Conservation (phyloP, 192 early-diverging fungal genomes). For the Coemansia asiatica region DNA sequence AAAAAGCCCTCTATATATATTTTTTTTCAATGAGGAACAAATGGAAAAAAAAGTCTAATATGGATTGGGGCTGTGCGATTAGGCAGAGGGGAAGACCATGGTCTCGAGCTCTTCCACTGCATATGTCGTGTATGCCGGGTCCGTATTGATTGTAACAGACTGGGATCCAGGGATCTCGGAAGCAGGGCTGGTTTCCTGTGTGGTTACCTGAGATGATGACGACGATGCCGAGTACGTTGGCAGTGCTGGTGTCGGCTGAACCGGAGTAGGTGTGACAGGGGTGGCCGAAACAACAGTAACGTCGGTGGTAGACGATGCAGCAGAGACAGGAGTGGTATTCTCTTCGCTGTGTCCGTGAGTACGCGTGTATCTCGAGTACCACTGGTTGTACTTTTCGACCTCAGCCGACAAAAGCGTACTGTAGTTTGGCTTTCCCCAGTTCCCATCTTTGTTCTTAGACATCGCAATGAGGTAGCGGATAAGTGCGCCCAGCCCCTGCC, state of each 20-base stretch:
- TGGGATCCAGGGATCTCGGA: background rate
- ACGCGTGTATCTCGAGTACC: background rate
- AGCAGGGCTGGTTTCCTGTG: conserved; percentile 4
- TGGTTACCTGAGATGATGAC: background rate
- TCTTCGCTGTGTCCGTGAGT: background rate
- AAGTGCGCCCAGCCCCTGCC: background rate
- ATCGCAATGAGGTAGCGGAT: conserved; percentile 6
- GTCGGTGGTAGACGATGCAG: background rate
- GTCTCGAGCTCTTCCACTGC: conserved; percentile 7
- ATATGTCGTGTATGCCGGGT: conserved; percentile 10
- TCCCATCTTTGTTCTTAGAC: background rate
- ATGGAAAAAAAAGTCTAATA: no score
- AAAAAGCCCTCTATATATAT: no score
- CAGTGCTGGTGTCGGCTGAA: background rate
- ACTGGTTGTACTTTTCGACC: conserved; percentile 1
- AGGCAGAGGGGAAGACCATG: conserved; percentile 6
- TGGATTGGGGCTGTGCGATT: no score
- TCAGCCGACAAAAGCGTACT: background rate
- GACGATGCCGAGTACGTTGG: background rate
- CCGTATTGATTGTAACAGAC: background rate
- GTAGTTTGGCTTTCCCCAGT: background rate
- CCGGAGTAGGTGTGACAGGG: background rate
- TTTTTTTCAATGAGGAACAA: no score
- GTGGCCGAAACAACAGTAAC: background rate
- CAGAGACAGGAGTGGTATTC: background rate